Conservation (phyloP, 345 rosid genomes). For the Aquilaria yunnanensis region DNA sequence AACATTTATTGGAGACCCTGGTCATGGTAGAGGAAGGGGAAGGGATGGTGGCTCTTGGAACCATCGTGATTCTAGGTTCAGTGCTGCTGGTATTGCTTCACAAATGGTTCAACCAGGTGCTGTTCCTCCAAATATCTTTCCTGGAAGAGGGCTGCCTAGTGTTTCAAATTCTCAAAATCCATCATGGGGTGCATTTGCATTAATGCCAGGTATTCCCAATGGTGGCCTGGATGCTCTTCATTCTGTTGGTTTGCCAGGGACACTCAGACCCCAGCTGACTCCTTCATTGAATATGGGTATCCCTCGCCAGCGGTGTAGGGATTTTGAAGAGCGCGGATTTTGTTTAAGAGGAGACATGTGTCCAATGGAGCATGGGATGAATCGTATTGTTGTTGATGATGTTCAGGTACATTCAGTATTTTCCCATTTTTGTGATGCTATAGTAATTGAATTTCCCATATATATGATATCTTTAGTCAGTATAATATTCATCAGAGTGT, state of each 20-base stretch:
- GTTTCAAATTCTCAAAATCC: constrained; percentile 55
- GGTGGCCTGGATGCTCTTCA: constrained; percentile 75
- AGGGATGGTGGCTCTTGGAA: constrained; percentile 72
- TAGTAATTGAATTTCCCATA: not conserved
- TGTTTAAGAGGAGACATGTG: constrained; percentile 99
- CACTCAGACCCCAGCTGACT: constrained; percentile 56
- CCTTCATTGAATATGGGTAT: constrained; percentile 65
- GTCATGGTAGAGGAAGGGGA: constrained; percentile 82
- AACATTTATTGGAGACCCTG: constrained; percentile 53
- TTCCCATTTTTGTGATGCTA: not conserved
- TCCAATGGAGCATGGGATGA: constrained; percentile 99
- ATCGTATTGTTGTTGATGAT: constrained; percentile 95
- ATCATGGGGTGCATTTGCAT: constrained; percentile 79
- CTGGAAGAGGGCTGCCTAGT: constrained; percentile 69
- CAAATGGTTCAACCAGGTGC: constrained; percentile 62
- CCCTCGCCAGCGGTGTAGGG: constrained; percentile 82
- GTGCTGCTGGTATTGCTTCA: constrained; percentile 56
- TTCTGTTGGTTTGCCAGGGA: constrained; percentile 66
- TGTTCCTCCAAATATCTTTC: constrained; percentile 47
- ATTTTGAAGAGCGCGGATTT: constrained; percentile 98
- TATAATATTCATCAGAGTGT: too few species aligned
- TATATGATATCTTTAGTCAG: too few species aligned
- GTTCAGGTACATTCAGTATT: constrained; percentile 61
- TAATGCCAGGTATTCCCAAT: constrained; percentile 67
- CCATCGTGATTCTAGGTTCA: constrained; percentile 63